phyloP scores from a whole-genome alignment of 768 basidiomycete genomes.

The Kwoniella sp. region DNA sequence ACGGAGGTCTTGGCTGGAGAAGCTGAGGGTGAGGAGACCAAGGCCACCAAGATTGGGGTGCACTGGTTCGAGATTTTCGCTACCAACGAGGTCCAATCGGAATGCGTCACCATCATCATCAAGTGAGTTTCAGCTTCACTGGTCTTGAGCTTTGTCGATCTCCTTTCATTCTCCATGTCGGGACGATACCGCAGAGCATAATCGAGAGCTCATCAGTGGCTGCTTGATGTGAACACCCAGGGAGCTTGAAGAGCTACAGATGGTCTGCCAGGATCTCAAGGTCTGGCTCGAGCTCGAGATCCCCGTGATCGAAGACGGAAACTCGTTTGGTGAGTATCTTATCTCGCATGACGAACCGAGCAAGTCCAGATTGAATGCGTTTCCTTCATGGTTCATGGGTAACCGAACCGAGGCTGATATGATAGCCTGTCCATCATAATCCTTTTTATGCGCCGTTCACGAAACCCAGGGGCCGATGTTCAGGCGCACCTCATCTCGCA shows the following conservation, averaged over 20 bases:
- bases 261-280: conserved; percentile 35
- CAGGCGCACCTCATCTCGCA: conserved; percentile 37
- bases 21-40: conserved; percentile 4
- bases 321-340: conserved; percentile 37
- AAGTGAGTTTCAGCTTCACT: conserved; percentile 36
- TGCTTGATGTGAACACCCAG: conserved; percentile 13
- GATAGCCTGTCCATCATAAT: too few relatives aligned
- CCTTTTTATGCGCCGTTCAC: too few relatives aligned
- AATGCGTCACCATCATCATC: conserved; percentile 19
- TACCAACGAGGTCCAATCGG: conserved; percentile 28
- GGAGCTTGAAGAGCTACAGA: conserved; percentile 38
- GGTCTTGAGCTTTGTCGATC: too few relatives aligned
- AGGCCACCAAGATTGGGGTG: conserved; percentile 19
- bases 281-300: conserved; percentile 49
- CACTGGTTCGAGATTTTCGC: conserved; percentile 48
- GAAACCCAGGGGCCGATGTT: conserved; percentile 49
- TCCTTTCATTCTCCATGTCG: too few relatives aligned
- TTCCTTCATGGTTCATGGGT: too few relatives aligned
- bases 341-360: conserved; percentile 1
- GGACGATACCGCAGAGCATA: too few relatives aligned
- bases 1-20: neutral
- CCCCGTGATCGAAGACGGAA: conserved; percentile 50
- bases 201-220: too few relatives aligned
- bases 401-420: too few relatives aligned
- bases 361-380: too few relatives aligned